Evolutionary conservation across 129 eudicot genomes (phyloP), one percentile per base, ranked within the genome.

Genomic region (Calendula officinalis): DNA sequence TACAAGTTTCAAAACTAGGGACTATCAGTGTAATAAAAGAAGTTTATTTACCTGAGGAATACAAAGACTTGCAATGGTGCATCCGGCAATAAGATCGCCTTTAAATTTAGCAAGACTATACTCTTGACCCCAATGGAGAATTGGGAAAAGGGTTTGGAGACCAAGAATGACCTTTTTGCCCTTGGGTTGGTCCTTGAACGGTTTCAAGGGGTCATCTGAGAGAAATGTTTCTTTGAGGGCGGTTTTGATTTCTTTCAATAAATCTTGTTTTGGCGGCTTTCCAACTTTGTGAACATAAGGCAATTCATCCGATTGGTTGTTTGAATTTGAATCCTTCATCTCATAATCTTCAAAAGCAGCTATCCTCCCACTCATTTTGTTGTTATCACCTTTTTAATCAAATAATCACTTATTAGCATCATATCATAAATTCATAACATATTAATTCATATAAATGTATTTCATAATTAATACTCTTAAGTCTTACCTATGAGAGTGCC

Each of bases 51-150:
- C 96, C 96, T 89, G 96, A 42, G 96, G 96, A 41, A 89, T 85
- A 59, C 87, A 80, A 6, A 88, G 92, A 75, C 92, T 84, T 3
- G 96, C 96, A 61, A 88, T 84, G 65, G 96, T 88, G 41, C 84
- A 81, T 60, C 96, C 96, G 5, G 96, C 81, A 43, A 88, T 80
- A 13, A 88, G 56, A 65, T 89, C 96, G 3, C 94, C 87, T 74
- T 76, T 85, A 52, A 89, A 85, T 71, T 80, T 85, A 5, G 77
- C 9, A 42, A 85, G 62, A 40, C 42, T 89, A 54, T 89, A 85
- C n/a, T 74, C 56, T 54, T 83, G 73, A 57, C 80, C 77, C 96
- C 96, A 89, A 1, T 72, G 77, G 67, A 89, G 77, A 34, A 89
- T 89, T 3, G 94, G 96, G 55, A 89, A 89, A 58, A 82, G 12